Evolutionary conservation across 305 asterid genomes (phyloP).

Genomic region (Fraxinus latifolia): DNA sequence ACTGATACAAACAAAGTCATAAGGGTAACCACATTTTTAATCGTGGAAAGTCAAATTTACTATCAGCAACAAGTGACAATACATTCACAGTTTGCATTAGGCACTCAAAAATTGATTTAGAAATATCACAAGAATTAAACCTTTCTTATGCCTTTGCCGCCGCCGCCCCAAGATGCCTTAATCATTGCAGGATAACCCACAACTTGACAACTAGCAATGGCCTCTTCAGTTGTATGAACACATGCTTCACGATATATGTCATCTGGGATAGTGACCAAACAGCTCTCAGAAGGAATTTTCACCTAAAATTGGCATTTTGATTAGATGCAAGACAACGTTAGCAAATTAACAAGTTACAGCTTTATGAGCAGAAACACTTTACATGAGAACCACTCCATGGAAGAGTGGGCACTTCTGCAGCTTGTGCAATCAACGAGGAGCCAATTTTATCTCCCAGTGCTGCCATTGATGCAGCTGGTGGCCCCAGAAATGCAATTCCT

Average conservation of each 20-base stretch:
- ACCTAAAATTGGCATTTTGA: constrained; percentile 44
- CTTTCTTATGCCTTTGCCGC: constrained; percentile 99
- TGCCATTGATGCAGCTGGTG: constrained; percentile 89
- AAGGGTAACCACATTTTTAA: neutral
- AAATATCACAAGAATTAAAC: constrained; percentile 39
- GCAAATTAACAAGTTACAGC: constrained; percentile 13
- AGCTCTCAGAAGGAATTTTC: constrained; percentile 69
- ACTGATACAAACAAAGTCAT: neutral
- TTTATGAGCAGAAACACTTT: constrained; percentile 30
- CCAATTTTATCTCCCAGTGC: constrained; percentile 99
- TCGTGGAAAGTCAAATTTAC: constrained; percentile 8
- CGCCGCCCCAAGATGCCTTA: constrained; percentile 99
- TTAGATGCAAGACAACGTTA: constrained; percentile 22
- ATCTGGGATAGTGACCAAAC: constrained; percentile 75
- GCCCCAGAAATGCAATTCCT: constrained; percentile 87
- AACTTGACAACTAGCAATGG: constrained; percentile 88
- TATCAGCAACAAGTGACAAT: constrained; percentile 4
- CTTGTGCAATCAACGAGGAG: constrained; percentile 94
- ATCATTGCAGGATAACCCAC: constrained; percentile 99
- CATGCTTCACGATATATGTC: constrained; percentile 80
- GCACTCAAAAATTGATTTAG: neutral
- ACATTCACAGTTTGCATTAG: constrained; percentile 1
- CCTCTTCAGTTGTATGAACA: constrained; percentile 96
- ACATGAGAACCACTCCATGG: constrained; percentile 99
- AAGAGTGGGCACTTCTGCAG: constrained; percentile 98